Evolutionary conservation across 768 basidiomycete species (phyloP), one percentile per base, ranked within the genome.

Genomic region (Exidia glandulosa): DNA sequence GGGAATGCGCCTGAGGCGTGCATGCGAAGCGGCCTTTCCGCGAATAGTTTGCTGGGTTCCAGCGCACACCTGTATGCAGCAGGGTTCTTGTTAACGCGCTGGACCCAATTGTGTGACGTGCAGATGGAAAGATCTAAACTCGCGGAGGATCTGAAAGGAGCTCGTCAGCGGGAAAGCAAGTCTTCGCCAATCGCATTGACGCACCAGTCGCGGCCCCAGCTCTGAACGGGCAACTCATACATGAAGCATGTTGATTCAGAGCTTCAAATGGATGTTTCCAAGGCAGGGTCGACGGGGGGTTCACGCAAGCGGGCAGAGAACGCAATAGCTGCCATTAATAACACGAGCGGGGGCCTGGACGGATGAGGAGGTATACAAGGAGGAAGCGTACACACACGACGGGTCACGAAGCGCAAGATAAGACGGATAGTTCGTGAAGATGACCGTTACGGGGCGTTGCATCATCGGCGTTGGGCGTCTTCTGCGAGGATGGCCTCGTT

Each of bases 401-500:
- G n/a, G n/a, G n/a, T n/a, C n/a, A n/a, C 41, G 19, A 23, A 45
- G 41, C 41, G 41, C 10, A 45, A 45, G 16, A 45, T 45, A 45
- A 23, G 41, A 45, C 41, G 16, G 41, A 19, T 6, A 14, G 19
- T 23, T 14, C 16, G 41, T 19, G 12, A 16, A 23, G 9, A 45
- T 23, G 16, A 23, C 19, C 16, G 9, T 45, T 6, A 45, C n/a
- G n/a, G n/a, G n/a, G n/a, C n/a, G n/a, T n/a, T n/a, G 23, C 41
- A 23, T 45, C 41, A 45, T 14, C 41, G 41, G 19, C 74, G 69
- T 2, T 67, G 37, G 65, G 77, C 80, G 66, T 81, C 80, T 66
- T 83, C 82, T 0, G 79, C 78, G 33, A 87, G 73, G 64, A 98
- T 93, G 9, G 90, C 91, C 65, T 92, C 90, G 71, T 97, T 97